phyloP scores from a whole-genome alignment of 2,329 filamentous ascomycete species.

The Drechslera avenae region DNA sequence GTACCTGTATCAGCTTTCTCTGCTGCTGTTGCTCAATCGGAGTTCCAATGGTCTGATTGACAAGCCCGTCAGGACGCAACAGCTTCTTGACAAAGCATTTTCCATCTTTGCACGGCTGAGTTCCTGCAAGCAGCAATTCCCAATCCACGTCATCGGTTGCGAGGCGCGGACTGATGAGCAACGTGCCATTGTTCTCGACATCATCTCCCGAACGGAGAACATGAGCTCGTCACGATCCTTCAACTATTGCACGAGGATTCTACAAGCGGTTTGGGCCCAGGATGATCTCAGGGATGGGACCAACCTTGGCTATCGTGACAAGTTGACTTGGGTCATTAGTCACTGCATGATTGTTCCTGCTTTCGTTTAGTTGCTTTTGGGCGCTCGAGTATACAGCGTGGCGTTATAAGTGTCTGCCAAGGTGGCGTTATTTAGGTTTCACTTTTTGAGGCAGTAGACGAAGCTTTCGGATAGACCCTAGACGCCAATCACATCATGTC shows the following conservation, averaged over 20 bases:
- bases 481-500: too few relatives aligned
- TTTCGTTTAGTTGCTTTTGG: conserved; percentile 12
- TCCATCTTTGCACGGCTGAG: conserved; percentile 18
- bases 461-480: too few relatives aligned
- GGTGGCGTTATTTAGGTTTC: too few relatives aligned
- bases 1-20: too few relatives aligned
- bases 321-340: conserved; percentile 16
- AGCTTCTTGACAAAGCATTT: neutral
- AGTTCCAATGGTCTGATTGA: too few relatives aligned
- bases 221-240: conserved; percentile 9
- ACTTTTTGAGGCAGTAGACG: too few relatives aligned
- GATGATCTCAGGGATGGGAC: conserved; percentile 18
- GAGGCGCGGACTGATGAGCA: conserved; percentile 38
- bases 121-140: conserved; percentile 34
- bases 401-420: too few relatives aligned
- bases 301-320: conserved; percentile 18
- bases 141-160: conserved; percentile 36
- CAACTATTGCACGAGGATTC: conserved; percentile 14
- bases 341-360: conserved; percentile 20
- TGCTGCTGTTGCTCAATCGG: too few relatives aligned
- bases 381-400: too few relatives aligned
- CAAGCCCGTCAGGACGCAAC: too few relatives aligned
- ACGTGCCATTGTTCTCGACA: conserved; percentile 23
- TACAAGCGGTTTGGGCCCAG: conserved; percentile 25
- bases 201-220: conserved; percentile 20